phyloP scores from a whole-genome alignment of 2,329 filamentous ascomycete species.

The Boeremia lycopersici region DNA sequence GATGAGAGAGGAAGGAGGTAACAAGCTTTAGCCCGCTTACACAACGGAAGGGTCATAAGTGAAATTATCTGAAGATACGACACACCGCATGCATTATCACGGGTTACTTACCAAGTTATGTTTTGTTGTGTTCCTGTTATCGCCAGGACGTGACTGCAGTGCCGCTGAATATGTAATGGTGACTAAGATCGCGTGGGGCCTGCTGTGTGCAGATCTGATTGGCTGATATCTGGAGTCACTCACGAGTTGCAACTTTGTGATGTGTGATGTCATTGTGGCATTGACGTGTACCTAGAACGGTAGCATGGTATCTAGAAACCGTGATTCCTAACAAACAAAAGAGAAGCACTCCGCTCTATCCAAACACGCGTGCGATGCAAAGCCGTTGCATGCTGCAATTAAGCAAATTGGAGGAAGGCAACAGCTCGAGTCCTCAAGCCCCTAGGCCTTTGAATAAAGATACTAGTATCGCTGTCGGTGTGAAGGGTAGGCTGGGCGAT shows the following conservation, averaged over 20 bases:
- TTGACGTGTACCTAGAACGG: background rate
- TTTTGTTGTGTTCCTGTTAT: background rate
- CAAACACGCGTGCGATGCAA: constrained; percentile 1
- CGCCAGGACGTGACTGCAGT: background rate
- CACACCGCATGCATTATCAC: background rate
- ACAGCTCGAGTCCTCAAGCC: too few relatives aligned
- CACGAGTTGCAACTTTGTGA: background rate
- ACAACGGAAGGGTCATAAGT: too few relatives aligned
- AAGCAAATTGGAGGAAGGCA: background rate
- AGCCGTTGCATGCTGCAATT: background rate
- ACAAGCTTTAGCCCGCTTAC: too few relatives aligned
- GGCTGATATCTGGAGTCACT: background rate
- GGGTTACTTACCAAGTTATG: background rate
- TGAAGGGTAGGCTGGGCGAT: constrained; percentile 15
- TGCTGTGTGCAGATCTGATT: constrained; percentile 3
- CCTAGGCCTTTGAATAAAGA: too few relatives aligned
- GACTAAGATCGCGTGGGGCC: constrained; percentile 14
- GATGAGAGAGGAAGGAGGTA: too few relatives aligned
- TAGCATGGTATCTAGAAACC: constrained; percentile 6
- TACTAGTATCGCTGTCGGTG: constrained; percentile 32
- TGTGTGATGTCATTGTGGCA: constrained; percentile 8
- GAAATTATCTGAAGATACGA: too few relatives aligned
- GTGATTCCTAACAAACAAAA: background rate
- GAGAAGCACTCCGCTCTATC: background rate
- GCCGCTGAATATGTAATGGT: constrained; percentile 12